Evolutionary conservation across 2,329 filamentous ascomycete genomes (phyloP).

Genomic region (Knoxdaviesia proteae): DNA sequence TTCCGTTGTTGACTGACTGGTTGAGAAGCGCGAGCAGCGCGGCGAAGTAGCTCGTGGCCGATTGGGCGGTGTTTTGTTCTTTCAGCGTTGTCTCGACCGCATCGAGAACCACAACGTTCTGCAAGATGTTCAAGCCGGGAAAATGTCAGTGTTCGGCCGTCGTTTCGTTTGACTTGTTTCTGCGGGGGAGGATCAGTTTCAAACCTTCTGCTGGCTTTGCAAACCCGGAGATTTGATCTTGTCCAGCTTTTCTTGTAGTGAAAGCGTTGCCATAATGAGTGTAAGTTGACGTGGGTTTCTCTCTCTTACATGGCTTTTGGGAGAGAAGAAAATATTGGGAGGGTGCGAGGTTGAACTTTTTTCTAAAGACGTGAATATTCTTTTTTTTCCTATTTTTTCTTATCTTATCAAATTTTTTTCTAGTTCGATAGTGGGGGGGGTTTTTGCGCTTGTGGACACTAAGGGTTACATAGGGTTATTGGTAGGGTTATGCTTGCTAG

Average conservation of each 20-base stretch:
- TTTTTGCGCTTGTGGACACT: too few relatives aligned
- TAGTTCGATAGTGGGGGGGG: not conserved
- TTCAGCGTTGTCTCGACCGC: slow-evolving; percentile 85
- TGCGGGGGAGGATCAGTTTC: slow-evolving; percentile 1
- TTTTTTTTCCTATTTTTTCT: slow-evolving; percentile 2
- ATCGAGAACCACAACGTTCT: slow-evolving; percentile 72
- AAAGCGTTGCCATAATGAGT: slow-evolving; percentile 23
- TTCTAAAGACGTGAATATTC: not conserved
- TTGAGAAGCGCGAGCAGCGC: slow-evolving; percentile 76
- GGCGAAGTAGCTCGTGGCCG: slow-evolving; percentile 83
- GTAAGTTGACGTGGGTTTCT: not conserved
- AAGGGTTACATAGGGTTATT: too few relatives aligned
- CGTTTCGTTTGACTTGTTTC: too few relatives aligned
- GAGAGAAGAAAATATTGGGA: not conserved
- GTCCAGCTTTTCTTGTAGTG: slow-evolving; percentile 74
- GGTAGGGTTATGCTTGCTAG: too few relatives aligned
- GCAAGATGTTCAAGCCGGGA: too few relatives aligned
- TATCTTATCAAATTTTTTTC: slow-evolving; percentile 4
- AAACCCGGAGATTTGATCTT: slow-evolving; percentile 95
- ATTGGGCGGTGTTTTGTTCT: slow-evolving; percentile 65
- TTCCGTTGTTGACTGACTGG: slow-evolving; percentile 49
- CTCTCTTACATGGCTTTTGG: not conserved
- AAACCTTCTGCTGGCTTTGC: slow-evolving; percentile 80
- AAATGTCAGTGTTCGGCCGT: too few relatives aligned
- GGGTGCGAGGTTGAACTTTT: not conserved